Evolutionary conservation across 306 rosid species (phyloP).

Genomic region (Gleditsia sinensis): DNA sequence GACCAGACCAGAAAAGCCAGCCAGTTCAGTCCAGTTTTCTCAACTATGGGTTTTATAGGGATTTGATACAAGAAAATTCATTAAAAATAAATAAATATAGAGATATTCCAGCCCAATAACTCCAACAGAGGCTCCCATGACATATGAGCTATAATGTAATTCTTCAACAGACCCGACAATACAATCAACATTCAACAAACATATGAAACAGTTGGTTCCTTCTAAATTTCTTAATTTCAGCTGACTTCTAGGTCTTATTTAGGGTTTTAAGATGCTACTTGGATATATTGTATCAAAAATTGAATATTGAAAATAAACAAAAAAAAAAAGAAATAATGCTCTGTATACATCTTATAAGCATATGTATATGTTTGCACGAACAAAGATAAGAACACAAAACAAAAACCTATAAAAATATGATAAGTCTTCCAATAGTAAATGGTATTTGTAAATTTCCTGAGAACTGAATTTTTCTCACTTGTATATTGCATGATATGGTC

Average conservation of each 20-base stretch:
- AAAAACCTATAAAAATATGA: constrained; percentile 8
- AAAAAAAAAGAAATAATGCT: background rate
- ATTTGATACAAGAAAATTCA: no score
- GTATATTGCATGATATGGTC: no score
- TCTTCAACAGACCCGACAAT: background rate
- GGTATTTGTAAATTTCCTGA: no score
- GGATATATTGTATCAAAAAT: background rate
- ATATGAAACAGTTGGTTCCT: background rate
- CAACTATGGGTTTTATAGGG: no score
- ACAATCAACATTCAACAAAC: background rate
- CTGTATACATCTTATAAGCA: background rate
- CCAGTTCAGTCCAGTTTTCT: no score
- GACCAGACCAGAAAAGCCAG: no score
- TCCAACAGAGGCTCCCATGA: constrained; percentile 11
- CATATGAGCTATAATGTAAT: background rate
- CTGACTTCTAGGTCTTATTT: background rate
- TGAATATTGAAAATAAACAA: background rate
- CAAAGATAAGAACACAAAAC: background rate
- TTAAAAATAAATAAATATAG: no score
- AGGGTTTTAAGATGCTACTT: background rate
- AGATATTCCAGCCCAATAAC: no score
- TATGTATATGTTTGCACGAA: background rate
- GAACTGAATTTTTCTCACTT: no score
- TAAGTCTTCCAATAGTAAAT: constrained; percentile 12
- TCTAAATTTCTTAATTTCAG: background rate